Evolutionary conservation across 1,284 basidiomycete species (phyloP).

Genomic region (Tilletia walkeri): DNA sequence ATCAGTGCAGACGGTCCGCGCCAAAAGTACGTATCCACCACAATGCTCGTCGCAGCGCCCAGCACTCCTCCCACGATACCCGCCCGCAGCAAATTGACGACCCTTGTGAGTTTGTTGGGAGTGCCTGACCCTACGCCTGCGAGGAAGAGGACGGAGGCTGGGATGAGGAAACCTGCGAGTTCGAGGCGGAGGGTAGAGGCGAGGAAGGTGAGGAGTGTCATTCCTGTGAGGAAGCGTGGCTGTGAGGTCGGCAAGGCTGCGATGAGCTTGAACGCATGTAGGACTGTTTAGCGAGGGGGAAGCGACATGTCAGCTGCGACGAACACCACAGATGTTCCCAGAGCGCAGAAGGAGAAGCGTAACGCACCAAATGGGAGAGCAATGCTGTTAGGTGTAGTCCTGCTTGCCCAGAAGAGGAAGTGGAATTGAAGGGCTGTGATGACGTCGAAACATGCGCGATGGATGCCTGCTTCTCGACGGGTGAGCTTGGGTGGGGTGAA

Average conservation of each 20-base stretch:
- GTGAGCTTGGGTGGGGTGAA: slow-evolving; percentile 54
- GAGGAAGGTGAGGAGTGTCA: slow-evolving; percentile 65
- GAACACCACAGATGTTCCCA: not conserved
- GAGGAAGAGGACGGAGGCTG: slow-evolving; percentile 26
- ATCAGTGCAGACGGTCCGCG: slow-evolving; percentile 54
- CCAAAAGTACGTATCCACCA: slow-evolving; percentile 87
- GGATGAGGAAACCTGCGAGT: slow-evolving; percentile 59
- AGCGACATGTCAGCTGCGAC: not conserved
- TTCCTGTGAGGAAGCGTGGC: slow-evolving; percentile 30
- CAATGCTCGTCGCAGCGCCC: slow-evolving; percentile 41
- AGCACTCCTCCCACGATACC: not conserved
- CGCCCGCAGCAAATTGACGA: not conserved
- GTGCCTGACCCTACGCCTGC: slow-evolving; percentile 22
- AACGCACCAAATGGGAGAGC: slow-evolving; percentile 65
- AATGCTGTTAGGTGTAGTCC: slow-evolving; percentile 92
- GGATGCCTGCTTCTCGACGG: slow-evolving; percentile 3
- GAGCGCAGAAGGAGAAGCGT: slow-evolving; percentile 31
- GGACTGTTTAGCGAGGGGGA: slow-evolving; percentile 61
- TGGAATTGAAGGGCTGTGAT: slow-evolving; percentile 83
- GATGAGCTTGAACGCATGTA: slow-evolving; percentile 64
- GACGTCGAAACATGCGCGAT: slow-evolving; percentile 59
- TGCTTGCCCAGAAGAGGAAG: slow-evolving; percentile 83
- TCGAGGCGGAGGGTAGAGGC: slow-evolving; percentile 79
- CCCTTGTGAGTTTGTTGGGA: not conserved
- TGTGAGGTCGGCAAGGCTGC: slow-evolving; percentile 45